phyloP scores from a whole-genome alignment of 2,329 filamentous ascomycete genomes.

The Rhynchosporium graminicola region DNA sequence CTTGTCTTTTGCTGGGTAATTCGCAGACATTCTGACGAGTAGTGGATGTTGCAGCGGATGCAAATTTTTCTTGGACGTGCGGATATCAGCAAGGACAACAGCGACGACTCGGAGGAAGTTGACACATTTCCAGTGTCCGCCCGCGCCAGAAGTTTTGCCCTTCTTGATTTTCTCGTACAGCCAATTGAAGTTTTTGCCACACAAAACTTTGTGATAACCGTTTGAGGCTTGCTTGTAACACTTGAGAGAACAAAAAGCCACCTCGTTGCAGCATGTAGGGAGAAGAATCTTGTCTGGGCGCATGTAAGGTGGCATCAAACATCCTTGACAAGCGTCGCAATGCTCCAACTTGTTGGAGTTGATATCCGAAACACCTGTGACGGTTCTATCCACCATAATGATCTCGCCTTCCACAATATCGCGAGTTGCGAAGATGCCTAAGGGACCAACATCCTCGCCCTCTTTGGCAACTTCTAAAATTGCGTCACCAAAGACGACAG shows the following conservation, averaged over 20 bases:
- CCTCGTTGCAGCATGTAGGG: conserved; percentile 29
- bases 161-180: conserved; percentile 21
- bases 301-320: conserved; percentile 25
- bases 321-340: conserved; percentile 36
- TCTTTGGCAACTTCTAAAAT: background rate
- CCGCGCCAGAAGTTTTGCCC: background rate
- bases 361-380: conserved; percentile 26
- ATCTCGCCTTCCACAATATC: conserved; percentile 33
- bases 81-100: conserved; percentile 29
- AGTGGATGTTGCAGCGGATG: conserved; percentile 35
- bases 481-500: conserved; percentile 26
- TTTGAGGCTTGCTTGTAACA: conserved; percentile 29
- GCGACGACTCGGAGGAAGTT: conserved; percentile 32
- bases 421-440: conserved; percentile 35
- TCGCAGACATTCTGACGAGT: conserved; percentile 32
- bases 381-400: conserved; percentile 31
- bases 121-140: conserved; percentile 26
- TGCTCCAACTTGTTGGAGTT: conserved; percentile 20
- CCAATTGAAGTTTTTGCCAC: conserved; percentile 33
- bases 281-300: conserved; percentile 1
- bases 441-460: conserved; percentile 34
- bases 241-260: conserved; percentile 32
- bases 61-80: background rate
- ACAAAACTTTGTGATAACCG: conserved; percentile 34
- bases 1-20: conserved; percentile 25